Evolutionary conservation across 371 early-diverging fungal genomes (phyloP), one percentile per base, ranked within the genome.

Genomic region (Saksenaea oblongispora): DNA sequence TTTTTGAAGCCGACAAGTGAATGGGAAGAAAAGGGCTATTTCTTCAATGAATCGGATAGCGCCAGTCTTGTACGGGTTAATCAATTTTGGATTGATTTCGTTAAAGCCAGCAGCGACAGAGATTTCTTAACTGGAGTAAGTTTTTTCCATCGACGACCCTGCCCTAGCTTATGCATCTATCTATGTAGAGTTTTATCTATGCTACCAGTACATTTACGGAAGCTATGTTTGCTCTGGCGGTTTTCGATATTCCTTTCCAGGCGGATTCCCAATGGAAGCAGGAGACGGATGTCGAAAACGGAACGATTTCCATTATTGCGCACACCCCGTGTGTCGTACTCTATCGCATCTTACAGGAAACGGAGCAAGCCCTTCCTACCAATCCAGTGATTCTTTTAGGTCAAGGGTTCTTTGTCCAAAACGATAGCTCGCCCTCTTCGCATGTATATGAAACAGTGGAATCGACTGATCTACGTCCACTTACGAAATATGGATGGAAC

Each of bases 51-150:
- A 2, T 14, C 13, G 17, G 55, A 63, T 5, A 7, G 2, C 1
- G 4, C 28, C 8, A 39, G 34, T 1, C 24, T 5, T 1, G 44
- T 58, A 13, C 58, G 61, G 17, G 60, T 70, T 11, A 80, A 78
- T 28, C 75, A 70, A 10, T 85, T 85, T 56, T 87, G 85, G 87
- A 61, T 84, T n/a, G 84, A 84, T 35, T 84, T 69, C 44, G 56
- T 83, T 10, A 63, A 70, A 35, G 69, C 71, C 18, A 69, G 69
- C 24, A 59, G 55, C 31, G 13, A 36, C 10, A 51, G 60, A 5
- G 61, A 61, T 1, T 80, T 83, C 59, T 47, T 80, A 51, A 76
- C 84, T n/a, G 66, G 70, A 59, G 83, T 82, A 76, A 60, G 42
- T 54, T 0, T 39, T 3, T 31, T 2, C 31, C 7, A 31, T 31